These are phyloP conservation scores for Solanum chilense DNA, from an alignment of 257 asterid genomes.

Conservation along the genomic window DNA sequence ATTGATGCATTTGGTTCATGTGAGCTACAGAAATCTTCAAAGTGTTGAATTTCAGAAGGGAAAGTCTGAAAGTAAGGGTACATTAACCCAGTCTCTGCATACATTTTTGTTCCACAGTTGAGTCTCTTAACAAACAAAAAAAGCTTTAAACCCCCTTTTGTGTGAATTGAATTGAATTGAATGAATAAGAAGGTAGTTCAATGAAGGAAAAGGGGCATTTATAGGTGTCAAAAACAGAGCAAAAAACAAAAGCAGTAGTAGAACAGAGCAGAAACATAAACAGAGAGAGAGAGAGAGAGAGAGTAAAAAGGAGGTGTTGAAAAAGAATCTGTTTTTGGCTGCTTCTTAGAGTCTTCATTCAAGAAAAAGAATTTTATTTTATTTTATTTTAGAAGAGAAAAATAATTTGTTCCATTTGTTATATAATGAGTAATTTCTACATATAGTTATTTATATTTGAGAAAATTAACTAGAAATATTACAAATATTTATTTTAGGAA, in stretches of 20 bases:
- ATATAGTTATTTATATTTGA: too few relatives aligned
- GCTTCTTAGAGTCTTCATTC: slow-evolving; percentile 15
- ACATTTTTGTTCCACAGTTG: slow-evolving; percentile 29
- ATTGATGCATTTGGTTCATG: slow-evolving; percentile 39
- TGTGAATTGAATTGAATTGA: not conserved
- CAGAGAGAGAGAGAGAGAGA: slow-evolving; percentile 16
- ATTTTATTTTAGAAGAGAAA: too few relatives aligned
- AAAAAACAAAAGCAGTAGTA: slow-evolving; percentile 11
- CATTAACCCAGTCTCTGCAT: slow-evolving; percentile 59
- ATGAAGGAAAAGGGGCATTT: slow-evolving; percentile 31
- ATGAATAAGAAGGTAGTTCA: slow-evolving; percentile 6
- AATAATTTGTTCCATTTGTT: too few relatives aligned
- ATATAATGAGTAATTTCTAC: too few relatives aligned
- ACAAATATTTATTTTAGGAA: too few relatives aligned
- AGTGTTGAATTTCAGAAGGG: slow-evolving; percentile 49
- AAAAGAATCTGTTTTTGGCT: slow-evolving; percentile 41
- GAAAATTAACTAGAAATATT: too few relatives aligned
- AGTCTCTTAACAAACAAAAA: not conserved
- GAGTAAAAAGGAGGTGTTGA: slow-evolving; percentile 3
- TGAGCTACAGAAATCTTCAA: slow-evolving; percentile 45
- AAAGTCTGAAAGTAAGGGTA: slow-evolving; percentile 53
- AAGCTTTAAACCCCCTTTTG: not conserved
- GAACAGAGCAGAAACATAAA: slow-evolving; percentile 11
- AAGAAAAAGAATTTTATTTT: not conserved
- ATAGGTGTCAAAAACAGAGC: slow-evolving; percentile 37